Base-by-base conservation (phyloP, 805 yeast species). In the Vanderwaltozyma tropicalis region DNA sequence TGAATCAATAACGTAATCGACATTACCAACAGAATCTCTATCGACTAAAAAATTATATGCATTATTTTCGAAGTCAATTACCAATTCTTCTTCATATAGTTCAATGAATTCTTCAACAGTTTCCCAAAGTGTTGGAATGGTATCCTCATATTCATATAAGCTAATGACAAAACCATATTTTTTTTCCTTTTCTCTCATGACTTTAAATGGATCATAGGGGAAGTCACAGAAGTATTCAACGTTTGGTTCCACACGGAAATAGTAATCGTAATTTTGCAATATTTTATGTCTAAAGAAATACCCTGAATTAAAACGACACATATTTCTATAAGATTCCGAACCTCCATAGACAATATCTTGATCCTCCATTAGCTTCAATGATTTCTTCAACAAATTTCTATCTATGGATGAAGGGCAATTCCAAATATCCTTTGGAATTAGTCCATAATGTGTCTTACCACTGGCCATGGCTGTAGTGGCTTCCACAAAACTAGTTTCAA, bases 291-390 rank as follows among this genome's bases (percentile, higher is more conserved):
- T 74, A 65, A 76, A 89, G 63, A 92, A 92, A 57, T 70, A 83
- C 0, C 97, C 96, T 2, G 94, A 80, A 55, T 92, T 89, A 65
- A 81, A 89, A 28, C 95, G 72, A 60, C 97, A 92, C 97, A 92
- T 92, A 59, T 89, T 88, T 55, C 96, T 73, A 53, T 82, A 82
- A 1, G 85, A 76, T 45, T 64, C 57, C 1, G 82, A 74, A 22
- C 63, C 71, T 1, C 86, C 89, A 54, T 82, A 82, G 1, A 80
- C 60, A 7, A 82, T 73, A 3, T 69, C 66, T 10, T 67, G 56
- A 13, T 66, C 64, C 12, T 51, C 59, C 65, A 71, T 62, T 1
- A 70, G 55, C 13, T 62, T 57, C 41, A 79, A 49, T 24, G 68
- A 60, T 43, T 68, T 66, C 17, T 72, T 66, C 52, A 76, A 71